phyloP scores from a whole-genome alignment of 805 yeast species.

The Saccharomycopsis sp. region DNA sequence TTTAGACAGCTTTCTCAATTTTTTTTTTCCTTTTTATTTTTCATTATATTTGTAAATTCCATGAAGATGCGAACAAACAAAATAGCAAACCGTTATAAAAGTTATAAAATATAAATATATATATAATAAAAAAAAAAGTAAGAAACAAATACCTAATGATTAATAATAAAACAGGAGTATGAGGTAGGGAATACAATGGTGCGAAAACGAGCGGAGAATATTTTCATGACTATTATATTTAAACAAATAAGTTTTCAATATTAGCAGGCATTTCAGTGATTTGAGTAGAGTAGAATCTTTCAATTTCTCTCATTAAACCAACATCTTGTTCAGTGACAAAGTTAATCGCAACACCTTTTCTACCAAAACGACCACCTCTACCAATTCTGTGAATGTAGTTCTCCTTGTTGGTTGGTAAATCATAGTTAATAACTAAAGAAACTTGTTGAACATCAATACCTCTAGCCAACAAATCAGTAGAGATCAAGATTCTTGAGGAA shows the following conservation, averaged over 20 bases:
- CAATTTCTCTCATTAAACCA: constrained; percentile 73
- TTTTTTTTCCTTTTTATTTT: constrained; percentile 1
- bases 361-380: constrained; percentile 97
- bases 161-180: no score
- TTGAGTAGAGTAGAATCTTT: constrained; percentile 81
- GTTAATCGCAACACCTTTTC: constrained; percentile 97
- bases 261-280: constrained; percentile 90
- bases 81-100: no score
- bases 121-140: no score
- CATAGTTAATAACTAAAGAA: constrained; percentile 90
- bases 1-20: no score
- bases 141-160: no score
- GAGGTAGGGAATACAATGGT: no score
- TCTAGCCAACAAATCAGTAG: constrained; percentile 95
- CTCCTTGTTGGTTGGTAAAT: constrained; percentile 82
- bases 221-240: no score
- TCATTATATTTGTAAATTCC: no score
- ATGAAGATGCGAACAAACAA: no score
- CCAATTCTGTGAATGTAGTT: constrained; percentile 97
- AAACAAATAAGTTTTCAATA: constrained; percentile 40
- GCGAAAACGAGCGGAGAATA: no score
- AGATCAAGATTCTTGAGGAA: constrained; percentile 82
- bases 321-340: constrained; percentile 79
- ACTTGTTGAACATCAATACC: constrained; percentile 98
- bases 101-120: no score